Conservation (phyloP, 1,139 yeast genomes). For the Torulaspora globosa region DNA sequence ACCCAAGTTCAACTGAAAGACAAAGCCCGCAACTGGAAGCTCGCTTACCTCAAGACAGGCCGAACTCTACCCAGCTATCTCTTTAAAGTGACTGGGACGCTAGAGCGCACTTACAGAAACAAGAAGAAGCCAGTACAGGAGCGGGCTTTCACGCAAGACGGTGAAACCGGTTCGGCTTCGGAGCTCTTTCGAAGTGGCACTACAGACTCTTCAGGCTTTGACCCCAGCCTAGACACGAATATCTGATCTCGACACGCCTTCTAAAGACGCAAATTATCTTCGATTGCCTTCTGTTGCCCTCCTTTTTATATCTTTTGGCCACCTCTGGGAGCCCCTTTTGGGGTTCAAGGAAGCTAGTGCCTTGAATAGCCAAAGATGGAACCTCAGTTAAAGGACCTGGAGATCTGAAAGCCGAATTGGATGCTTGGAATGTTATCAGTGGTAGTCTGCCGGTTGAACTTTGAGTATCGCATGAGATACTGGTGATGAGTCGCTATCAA, state of each 20-base stretch:
- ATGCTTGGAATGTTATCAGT: not conserved
- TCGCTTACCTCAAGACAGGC: constrained; percentile 70
- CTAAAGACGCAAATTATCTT: too few relatives aligned
- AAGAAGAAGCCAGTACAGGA: constrained; percentile 28
- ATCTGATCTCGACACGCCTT: constrained; percentile 10
- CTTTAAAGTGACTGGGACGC: constrained; percentile 79
- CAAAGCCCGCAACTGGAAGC: constrained; percentile 92
- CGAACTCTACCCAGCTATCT: constrained; percentile 74
- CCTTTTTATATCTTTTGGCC: not conserved
- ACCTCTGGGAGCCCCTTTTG: not conserved
- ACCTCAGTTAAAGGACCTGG: not conserved
- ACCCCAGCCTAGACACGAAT: constrained; percentile 23
- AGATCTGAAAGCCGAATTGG: not conserved
- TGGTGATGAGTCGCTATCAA: constrained; percentile 2
- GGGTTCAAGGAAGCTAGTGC: not conserved
- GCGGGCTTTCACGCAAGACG: constrained; percentile 1
- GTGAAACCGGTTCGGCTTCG: constrained; percentile 11
- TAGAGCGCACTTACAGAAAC: constrained; percentile 51
- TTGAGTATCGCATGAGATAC: not conserved
- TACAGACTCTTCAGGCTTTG: constrained; percentile 21
- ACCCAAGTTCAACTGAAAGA: constrained; percentile 90
- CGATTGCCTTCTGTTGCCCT: not conserved
- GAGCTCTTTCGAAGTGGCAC: constrained; percentile 18
- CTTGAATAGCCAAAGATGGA: not conserved
- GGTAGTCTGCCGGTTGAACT: not conserved